These are phyloP conservation scores for Atalantia buxifolia DNA, from an alignment of 345 rosid species.

Conservation along the genomic window DNA sequence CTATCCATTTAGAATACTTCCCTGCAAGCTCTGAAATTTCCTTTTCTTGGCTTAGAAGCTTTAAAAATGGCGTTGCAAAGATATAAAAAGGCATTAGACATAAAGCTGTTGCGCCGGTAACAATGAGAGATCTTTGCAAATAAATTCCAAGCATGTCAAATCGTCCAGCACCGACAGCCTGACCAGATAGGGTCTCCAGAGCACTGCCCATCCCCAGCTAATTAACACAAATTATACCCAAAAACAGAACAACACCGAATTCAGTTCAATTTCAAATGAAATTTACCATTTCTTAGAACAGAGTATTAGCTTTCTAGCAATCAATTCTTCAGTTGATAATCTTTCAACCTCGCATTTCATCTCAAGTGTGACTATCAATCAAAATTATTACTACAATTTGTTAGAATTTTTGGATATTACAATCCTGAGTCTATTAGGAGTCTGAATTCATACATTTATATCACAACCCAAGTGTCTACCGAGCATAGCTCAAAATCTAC, in stretches of 20 bases:
- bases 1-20: conserved; percentile 33
- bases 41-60: conserved; percentile 39
- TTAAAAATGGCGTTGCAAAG: conserved; percentile 38
- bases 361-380: background rate
- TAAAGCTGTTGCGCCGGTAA: conserved; percentile 38
- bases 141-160: conserved; percentile 49
- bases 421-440: too few relatives aligned
- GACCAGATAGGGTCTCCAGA: conserved; percentile 55
- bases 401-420: too few relatives aligned
- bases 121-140: conserved; percentile 49
- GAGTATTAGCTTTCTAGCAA: background rate
- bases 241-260: background rate
- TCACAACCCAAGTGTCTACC: too few relatives aligned
- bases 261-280: background rate
- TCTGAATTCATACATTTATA: too few relatives aligned
- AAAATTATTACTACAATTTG: too few relatives aligned
- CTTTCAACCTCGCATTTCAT: background rate
- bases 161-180: conserved; percentile 59
- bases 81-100: conserved; percentile 34
- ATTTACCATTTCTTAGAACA: background rate
- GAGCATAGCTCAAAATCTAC: too few relatives aligned
- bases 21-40: conserved; percentile 45
- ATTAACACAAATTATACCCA: background rate
- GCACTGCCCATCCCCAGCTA: conserved; percentile 70
- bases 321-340: background rate